A percentile compares a stretch with the other conserved stretches of the same genome.
Evolutionary conservation across 495 filamentous ascomycete species (phyloP).

Genomic region (Aspergillus mulundensis): DNA sequence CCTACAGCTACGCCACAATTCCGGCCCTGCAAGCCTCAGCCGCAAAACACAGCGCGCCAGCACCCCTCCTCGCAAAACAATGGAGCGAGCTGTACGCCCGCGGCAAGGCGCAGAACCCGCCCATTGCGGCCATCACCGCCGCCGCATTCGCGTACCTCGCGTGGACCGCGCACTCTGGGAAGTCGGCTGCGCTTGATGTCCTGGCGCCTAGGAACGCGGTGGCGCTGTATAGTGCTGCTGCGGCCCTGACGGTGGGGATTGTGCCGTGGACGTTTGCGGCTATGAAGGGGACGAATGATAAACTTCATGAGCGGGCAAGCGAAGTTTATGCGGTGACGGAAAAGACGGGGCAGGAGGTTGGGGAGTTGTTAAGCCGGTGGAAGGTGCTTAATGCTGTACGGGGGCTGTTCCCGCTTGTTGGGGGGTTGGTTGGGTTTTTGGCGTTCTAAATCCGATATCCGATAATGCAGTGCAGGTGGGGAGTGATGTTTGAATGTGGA

Average conservation of each 20-base stretch:
- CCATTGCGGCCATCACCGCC: constrained; percentile 26
- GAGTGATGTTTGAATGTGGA: no score
- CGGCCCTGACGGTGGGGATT: constrained; percentile 32
- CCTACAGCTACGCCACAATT: constrained; percentile 26
- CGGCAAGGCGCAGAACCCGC: constrained; percentile 34
- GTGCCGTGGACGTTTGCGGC: constrained; percentile 32
- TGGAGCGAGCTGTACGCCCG: constrained; percentile 29
- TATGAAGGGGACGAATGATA: constrained; percentile 24
- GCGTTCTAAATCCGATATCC: neutral
- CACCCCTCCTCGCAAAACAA: constrained; percentile 22
- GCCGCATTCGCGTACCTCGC: constrained; percentile 39
- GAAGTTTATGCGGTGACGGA: neutral
- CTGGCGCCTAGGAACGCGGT: constrained; percentile 9
- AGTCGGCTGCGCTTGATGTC: constrained; percentile 19
- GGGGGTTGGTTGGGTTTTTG: constrained; percentile 25
- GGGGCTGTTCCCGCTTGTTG: constrained; percentile 33
- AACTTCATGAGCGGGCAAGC: constrained; percentile 19
- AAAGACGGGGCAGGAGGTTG: constrained; percentile 17
- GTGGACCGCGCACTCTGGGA: constrained; percentile 24
- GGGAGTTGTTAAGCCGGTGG: constrained; percentile 32
- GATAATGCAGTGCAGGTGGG: no score
- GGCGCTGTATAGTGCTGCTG: constrained; percentile 26
- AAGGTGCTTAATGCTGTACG: constrained; percentile 32
- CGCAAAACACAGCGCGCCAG: constrained; percentile 27
- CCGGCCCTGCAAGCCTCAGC: constrained; percentile 29